Base-by-base conservation (phyloP, 106 monocot genomes). In the Hemerocallis citrina region DNA sequence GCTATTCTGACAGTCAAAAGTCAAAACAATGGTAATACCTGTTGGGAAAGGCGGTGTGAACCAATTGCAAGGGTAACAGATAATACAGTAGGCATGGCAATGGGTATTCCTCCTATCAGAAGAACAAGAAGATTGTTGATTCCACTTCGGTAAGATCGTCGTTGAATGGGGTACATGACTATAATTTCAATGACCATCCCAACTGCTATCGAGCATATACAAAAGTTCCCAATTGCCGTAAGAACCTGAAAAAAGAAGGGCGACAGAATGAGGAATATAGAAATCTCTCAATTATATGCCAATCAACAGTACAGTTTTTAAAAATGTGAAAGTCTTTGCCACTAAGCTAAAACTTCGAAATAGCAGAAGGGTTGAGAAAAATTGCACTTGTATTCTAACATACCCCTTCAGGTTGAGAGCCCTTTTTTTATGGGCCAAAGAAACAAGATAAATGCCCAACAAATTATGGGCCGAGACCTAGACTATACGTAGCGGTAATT, bases 181-280 rank as follows among this genome's bases (percentile, higher is more conserved):
- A 88, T 74, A 67, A 83, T 79, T 54, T 88, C 87, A 29, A 83
- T 34, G 36, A 83, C 13, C 70, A 83, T 70, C 15, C 82, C 87
- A n/a, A 79, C 16, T n/a, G 79, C 79, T 42, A 88, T 82, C 4
- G 87, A 83, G 73, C 82, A 82, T 62, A 88, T 88, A 55, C 87
- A 88, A 41, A 88, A 88, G 63, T 88, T 88, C 10, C 87, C 82
- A 37, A 88, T 88, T 30, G 82, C 45, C 17, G 79, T 82, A 32
- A 88, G 79, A 67, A 72, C 76, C 75, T 84, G 65, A 63, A 67
- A 9, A 22, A 22, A 21, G 7, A 47, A 9, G 47, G 6, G 22
- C 6, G 23, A 22, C 19, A 47, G 47, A 7, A 47, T 6, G 11
- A 22, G 47, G 19, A 22, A 22, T 22, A 10, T 22, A 4, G 10